Evolutionary conservation across 306 rosid genomes (phyloP), one percentile per base, ranked within the genome.

Genomic region (Cicer chorassanicum): DNA sequence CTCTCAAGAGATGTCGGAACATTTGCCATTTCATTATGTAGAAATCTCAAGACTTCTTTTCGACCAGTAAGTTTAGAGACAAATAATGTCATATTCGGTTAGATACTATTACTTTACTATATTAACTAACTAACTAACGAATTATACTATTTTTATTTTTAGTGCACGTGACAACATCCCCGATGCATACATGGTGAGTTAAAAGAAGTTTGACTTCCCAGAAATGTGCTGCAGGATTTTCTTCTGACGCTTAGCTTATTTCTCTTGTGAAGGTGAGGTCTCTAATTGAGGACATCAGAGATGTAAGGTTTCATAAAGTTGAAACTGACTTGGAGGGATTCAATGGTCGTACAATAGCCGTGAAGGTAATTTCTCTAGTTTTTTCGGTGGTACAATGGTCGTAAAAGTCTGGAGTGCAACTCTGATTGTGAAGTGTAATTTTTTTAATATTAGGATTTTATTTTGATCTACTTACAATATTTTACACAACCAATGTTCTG

Each of bases 261-360:
- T 77, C 18, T 76, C 49, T 71, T 65, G 45, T 81, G 19, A 55
- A 89, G 97, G 97, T 88, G 88, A 89, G 97, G 77, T 90, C 99
- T 80, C 88, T 95, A n/a, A 77, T 92, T 69, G 97, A 92, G 78
- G 99, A 95, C 76, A 92, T 95, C 72, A 87, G 91, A 70, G 88
- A 92, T 82, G 96, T 90, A 56, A 83, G 99, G 86, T 94, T 94
- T 84, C 98, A 90, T 82, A 94, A 94, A 84, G 92, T 92, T 34
- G 93, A 92, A 84, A 89, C 91, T 44, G 91, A 93, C 77, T 88
- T 95, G 79, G 98, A 89, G 82, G 86, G 92, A 42, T 89, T 95
- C 49, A 93, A 83, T 84, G 96, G 93, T 44, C 93, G 95, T 13
- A 88, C 98, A 75, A 74, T 95, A 72, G 98, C 99, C 42, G 97